Conservation (phyloP, 176 grass and related monocot species). For the Saccharum spontaneum region DNA sequence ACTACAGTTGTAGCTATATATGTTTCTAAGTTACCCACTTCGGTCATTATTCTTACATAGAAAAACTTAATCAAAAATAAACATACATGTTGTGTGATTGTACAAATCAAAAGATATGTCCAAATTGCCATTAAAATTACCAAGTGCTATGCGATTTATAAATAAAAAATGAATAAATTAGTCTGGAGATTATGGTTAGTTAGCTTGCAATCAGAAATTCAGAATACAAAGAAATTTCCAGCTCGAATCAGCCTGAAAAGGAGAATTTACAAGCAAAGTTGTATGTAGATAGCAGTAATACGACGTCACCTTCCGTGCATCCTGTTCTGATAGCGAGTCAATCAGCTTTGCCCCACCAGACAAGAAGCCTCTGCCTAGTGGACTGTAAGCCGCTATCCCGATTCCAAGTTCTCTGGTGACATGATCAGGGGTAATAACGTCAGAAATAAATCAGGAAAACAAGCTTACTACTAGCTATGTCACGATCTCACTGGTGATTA, state of each 20-base stretch:
- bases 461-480: background rate
- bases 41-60: no score
- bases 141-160: no score
- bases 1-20: no score
- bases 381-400: conserved; percentile 75
- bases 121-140: no score
- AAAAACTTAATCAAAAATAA: no score
- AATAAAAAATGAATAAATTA: no score
- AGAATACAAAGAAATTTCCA: background rate
- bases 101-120: no score
- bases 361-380: conserved; percentile 59
- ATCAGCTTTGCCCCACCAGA: conserved; percentile 49
- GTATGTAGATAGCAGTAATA: background rate
- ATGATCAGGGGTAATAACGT: background rate
- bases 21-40: no score
- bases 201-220: background rate
- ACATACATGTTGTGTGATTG: no score
- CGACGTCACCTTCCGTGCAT: conserved; percentile 44
- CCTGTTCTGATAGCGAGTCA: conserved; percentile 32
- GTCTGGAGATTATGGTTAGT: background rate
- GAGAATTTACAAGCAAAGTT: background rate
- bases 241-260: background rate
- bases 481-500: background rate
- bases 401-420: conserved; percentile 58
- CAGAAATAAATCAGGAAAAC: conserved; percentile 20